These are phyloP conservation scores for Euphorbia lathyris DNA, from an alignment of 345 rosid species.

Conservation along the genomic window DNA sequence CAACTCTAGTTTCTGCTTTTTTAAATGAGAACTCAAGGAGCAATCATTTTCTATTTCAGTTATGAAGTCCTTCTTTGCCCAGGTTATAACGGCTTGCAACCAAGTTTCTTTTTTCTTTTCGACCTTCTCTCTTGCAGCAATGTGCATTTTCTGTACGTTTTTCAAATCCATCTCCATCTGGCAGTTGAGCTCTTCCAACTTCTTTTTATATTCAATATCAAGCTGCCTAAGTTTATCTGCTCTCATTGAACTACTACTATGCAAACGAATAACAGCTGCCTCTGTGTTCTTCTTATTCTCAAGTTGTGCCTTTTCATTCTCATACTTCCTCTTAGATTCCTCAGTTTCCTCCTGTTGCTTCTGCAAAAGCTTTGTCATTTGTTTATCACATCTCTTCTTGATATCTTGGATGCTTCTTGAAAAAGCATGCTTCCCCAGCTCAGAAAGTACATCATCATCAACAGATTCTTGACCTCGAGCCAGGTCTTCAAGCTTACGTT, in stretches of 20 bases:
- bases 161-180: slow-evolving; percentile 35
- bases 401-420: slow-evolving; percentile 44
- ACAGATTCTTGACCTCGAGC: slow-evolving; percentile 30
- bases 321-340: slow-evolving; percentile 34
- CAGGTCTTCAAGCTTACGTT: slow-evolving; percentile 24
- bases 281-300: slow-evolving; percentile 45
- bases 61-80: slow-evolving; percentile 42
- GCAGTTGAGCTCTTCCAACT: slow-evolving; percentile 38
- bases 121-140: slow-evolving; percentile 40
- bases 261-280: slow-evolving; percentile 48
- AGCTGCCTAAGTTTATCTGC: slow-evolving; percentile 43
- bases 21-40: slow-evolving; percentile 13
- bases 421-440: slow-evolving; percentile 39
- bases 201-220: slow-evolving; percentile 42
- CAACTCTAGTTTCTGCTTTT: slow-evolving; percentile 27
- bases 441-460: slow-evolving; percentile 30
- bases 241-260: slow-evolving; percentile 31
- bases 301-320: slow-evolving; percentile 43
- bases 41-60: slow-evolving; percentile 23
- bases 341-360: slow-evolving; percentile 46
- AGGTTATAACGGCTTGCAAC: slow-evolving; percentile 45
- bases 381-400: slow-evolving; percentile 47
- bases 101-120: slow-evolving; percentile 41
- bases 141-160: slow-evolving; percentile 40
- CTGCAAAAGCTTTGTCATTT: slow-evolving; percentile 38